Conservation (phyloP, 139 green algal species). For the Penium margaritaceum region DNA sequence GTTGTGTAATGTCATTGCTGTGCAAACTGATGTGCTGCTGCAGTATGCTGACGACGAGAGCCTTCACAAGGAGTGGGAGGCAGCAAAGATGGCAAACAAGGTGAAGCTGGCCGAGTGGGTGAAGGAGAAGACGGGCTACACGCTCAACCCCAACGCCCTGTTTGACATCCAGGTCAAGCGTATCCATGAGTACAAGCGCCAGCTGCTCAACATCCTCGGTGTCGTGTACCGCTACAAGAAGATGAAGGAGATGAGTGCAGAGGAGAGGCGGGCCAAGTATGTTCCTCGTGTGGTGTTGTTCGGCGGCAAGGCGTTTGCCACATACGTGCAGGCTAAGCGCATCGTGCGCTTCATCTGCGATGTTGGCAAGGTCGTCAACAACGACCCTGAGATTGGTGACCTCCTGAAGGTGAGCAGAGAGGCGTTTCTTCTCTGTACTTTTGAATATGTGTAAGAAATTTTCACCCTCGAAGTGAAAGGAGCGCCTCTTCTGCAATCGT, state of each 20-base stretch:
- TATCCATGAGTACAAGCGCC: slow-evolving; percentile 70
- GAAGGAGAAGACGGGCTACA: slow-evolving; percentile 64
- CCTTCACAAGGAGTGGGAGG: slow-evolving; percentile 75
- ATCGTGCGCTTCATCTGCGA: slow-evolving; percentile 84
- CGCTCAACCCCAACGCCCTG: slow-evolving; percentile 56
- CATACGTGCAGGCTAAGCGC: slow-evolving; percentile 95
- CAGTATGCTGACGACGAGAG: slow-evolving; percentile 66
- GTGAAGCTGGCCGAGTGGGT: slow-evolving; percentile 64
- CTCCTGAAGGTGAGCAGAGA: slow-evolving; percentile 67
- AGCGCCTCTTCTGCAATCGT: too few species aligned
- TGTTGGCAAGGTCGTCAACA: slow-evolving; percentile 71
- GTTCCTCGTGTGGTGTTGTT: slow-evolving; percentile 71
- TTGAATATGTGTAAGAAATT: too few species aligned
- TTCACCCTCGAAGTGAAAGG: too few species aligned
- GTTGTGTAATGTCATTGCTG: too few species aligned
- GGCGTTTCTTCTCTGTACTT: too few species aligned
- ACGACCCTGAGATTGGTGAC: slow-evolving; percentile 75
- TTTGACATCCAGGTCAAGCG: slow-evolving; percentile 72
- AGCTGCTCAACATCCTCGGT: slow-evolving; percentile 77
- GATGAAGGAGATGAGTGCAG: slow-evolving; percentile 77
- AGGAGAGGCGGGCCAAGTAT: slow-evolving; percentile 60
- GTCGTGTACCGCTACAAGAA: slow-evolving; percentile 79
- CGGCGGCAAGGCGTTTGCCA: slow-evolving; percentile 80
- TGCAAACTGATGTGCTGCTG: background rate
- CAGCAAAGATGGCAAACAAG: slow-evolving; percentile 81